phyloP scores from a whole-genome alignment of 1,284 basidiomycete species.

The Rhodofomes roseus region DNA sequence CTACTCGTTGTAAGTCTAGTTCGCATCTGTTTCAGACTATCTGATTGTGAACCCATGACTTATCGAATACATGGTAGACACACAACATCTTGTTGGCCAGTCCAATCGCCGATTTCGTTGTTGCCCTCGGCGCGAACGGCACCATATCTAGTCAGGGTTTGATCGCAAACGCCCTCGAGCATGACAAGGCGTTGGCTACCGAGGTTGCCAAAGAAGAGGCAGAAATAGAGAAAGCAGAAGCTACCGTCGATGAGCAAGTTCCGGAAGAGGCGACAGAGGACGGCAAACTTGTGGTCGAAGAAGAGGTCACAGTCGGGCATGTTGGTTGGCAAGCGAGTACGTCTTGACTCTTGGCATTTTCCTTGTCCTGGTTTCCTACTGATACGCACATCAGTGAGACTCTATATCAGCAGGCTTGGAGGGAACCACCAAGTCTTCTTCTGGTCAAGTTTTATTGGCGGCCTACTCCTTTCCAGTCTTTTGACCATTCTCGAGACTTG shows the following conservation, averaged over 20 bases:
- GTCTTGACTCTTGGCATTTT: constrained; percentile 9
- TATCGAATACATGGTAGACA: constrained; percentile 44
- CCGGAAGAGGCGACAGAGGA: constrained; percentile 23
- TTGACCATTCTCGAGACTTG: constrained; percentile 14
- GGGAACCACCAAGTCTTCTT: constrained; percentile 27
- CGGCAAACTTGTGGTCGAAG: constrained; percentile 53
- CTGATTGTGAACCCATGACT: too few species aligned
- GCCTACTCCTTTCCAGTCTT: constrained; percentile 18
- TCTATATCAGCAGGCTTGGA: constrained; percentile 29
- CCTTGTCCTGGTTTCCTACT: constrained; percentile 21
- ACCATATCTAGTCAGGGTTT: constrained; percentile 45
- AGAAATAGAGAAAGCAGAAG: constrained; percentile 34
- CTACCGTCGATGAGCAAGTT: constrained; percentile 33
- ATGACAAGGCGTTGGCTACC: constrained; percentile 35
- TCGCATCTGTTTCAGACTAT: too few species aligned
- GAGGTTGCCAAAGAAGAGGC: constrained; percentile 40
- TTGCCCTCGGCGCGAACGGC: constrained; percentile 54
- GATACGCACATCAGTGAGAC: constrained; percentile 20
- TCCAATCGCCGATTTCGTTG: constrained; percentile 60
- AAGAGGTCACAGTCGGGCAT: constrained; percentile 57
- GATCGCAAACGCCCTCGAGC: constrained; percentile 39
- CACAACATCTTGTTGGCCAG: constrained; percentile 70
- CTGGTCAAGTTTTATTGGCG: constrained; percentile 28
- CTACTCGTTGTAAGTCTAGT: constrained; percentile 60
- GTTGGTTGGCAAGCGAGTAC: constrained; percentile 44